Base-by-base conservation (phyloP, 2,329 filamentous ascomycete species). In the Botrytis squamosa region DNA sequence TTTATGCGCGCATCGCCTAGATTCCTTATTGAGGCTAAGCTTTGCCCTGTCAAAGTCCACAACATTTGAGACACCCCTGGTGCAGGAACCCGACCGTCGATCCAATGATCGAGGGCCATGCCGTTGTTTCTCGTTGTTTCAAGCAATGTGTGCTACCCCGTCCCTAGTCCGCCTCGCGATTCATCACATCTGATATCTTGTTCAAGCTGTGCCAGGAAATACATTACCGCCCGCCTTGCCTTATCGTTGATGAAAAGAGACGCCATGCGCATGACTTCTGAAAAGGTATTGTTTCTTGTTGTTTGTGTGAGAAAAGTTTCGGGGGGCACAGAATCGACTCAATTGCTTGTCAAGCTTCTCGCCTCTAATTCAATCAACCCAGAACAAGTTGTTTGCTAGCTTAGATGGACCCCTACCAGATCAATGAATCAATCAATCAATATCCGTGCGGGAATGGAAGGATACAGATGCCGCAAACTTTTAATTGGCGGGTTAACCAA, bases 11-110 rank as follows among this genome's bases (percentile, higher is more conserved):
- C 60, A 55, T 33, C 33, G 33, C 22, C 29, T 71, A 44, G 57
- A 62, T 46, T 25, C 33, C 29, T 71, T 65, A 22, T 65, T 65
- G 42, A 46, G 42, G 33, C 46, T 67, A 72, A 55, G 70, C 70
- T 71, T 62, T 49, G 59, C 70, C 70, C 70, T 73, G 55, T 49
- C 57, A 62, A 40, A 63, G 66, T 73, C 42, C 71, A 70, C 71
- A 57, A 29, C 71, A 57, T 73, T 69, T 64, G 55, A 70, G 71
- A 70, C 65, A 63, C 36, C 71, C 36, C 20, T 70, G 57, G 71
- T 70, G 66, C 71, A 70, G 71, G 71, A 70, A 73, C 71, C 71
- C 66, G 71, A 70, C 66, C n/a, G 52, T 59, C 66, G 55, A 70
- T 73, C 71, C 71, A 73, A 73, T 73, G 42, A 70, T 57, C 71